These are phyloP conservation scores for Rhizopogon vesiculosus DNA, from an alignment of 768 basidiomycete species.

Conservation along the genomic window DNA sequence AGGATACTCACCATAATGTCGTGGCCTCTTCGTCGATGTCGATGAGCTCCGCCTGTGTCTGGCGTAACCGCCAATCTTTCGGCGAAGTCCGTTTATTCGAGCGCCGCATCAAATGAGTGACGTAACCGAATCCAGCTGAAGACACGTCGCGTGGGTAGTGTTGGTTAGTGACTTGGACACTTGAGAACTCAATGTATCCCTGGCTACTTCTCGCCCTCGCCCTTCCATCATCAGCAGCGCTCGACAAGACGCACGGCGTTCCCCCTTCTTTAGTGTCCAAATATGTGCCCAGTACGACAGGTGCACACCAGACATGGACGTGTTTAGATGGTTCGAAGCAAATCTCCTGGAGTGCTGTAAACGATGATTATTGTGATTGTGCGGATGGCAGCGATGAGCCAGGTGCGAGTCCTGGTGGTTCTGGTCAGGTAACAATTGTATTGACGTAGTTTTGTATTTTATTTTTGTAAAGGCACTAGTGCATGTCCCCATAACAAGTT, in stretches of 20 bases:
- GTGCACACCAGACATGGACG: constrained; percentile 48
- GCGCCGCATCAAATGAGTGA: constrained; percentile 21
- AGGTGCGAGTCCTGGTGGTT: constrained; percentile 39
- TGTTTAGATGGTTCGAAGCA: constrained; percentile 79
- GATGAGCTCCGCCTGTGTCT: neutral
- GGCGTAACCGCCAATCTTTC: neutral
- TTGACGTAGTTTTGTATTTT: constrained; percentile 6
- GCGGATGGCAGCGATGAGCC: constrained; percentile 94
- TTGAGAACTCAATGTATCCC: constrained; percentile 35
- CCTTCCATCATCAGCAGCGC: constrained; percentile 33
- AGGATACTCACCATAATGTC: constrained; percentile 23
- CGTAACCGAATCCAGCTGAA: constrained; percentile 12
- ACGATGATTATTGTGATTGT: constrained; percentile 96
- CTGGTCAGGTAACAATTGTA: constrained; percentile 2
- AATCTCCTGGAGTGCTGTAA: constrained; percentile 78
- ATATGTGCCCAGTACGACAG: constrained; percentile 47
- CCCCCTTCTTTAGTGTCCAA: constrained; percentile 47
- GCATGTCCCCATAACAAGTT: constrained; percentile 76
- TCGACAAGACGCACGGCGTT: constrained; percentile 55
- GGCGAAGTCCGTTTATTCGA: constrained; percentile 16
- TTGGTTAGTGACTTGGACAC: neutral
- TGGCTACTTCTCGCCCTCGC: constrained; percentile 41
- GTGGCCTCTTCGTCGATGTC: constrained; percentile 24
- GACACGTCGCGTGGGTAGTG: neutral
- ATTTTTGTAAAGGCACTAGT: constrained; percentile 57